phyloP scores from a whole-genome alignment of 2,329 filamentous ascomycete genomes.

The Coniella lustricola region DNA sequence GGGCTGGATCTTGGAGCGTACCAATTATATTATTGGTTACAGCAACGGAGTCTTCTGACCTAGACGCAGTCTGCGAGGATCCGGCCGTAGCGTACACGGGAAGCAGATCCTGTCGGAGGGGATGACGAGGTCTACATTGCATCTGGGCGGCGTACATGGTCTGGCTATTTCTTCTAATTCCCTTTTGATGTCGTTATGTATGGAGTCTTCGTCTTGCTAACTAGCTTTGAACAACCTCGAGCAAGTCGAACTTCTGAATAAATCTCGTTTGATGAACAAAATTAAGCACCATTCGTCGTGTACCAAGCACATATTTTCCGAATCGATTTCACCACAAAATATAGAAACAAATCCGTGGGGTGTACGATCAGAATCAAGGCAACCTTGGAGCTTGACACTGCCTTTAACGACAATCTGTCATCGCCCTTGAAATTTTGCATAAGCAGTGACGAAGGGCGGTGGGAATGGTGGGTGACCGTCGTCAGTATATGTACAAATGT shows the following conservation, averaged over 20 bases:
- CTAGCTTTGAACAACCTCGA: slow-evolving; percentile 1
- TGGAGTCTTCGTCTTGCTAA: slow-evolving; percentile 10
- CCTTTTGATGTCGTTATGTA: slow-evolving; percentile 19
- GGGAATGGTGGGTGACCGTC: no score
- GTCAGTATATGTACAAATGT: no score
- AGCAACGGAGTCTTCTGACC: slow-evolving; percentile 41
- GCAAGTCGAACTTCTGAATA: slow-evolving; percentile 1
- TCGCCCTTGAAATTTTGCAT: no score
- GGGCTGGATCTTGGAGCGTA: slow-evolving; percentile 8
- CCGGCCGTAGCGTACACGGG: slow-evolving; percentile 27
- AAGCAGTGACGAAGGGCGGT: no score
- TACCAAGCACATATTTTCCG: no score
- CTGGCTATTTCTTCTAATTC: slow-evolving; percentile 19
- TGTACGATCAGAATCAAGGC: no score
- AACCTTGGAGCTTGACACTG: no score
- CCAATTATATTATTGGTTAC: slow-evolving; percentile 15
- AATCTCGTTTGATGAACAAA: background rate
- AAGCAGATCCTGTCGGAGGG: slow-evolving; percentile 34
- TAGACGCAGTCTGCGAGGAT: slow-evolving; percentile 36
- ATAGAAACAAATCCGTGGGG: no score
- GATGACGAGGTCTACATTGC: slow-evolving; percentile 47
- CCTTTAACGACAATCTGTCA: no score
- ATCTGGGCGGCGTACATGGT: slow-evolving; percentile 40
- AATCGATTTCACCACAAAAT: no score
- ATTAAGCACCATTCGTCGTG: no score